Evolutionary conservation across 768 basidiomycete species (phyloP).

Genomic region (Hebeloma cylindrosporum): DNA sequence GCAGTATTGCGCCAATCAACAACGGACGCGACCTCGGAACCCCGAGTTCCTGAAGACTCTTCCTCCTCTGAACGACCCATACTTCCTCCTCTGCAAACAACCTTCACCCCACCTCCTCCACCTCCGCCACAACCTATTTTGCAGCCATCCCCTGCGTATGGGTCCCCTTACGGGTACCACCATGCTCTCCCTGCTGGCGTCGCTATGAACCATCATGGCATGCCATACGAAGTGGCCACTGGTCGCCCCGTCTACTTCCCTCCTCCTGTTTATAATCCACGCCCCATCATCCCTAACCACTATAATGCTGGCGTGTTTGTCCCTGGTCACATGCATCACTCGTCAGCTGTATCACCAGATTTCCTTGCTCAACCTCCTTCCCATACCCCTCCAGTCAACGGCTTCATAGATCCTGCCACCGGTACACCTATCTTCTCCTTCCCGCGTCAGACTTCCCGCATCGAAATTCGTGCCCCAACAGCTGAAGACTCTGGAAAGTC

Average conservation of each 20-base stretch:
- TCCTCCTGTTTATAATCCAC: constrained; percentile 64
- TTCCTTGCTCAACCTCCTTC: constrained; percentile 53
- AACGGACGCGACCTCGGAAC: constrained; percentile 21
- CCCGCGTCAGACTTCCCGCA: constrained; percentile 67
- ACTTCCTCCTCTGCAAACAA: constrained; percentile 43
- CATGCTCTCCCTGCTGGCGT: constrained; percentile 71
- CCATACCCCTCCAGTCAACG: constrained; percentile 60
- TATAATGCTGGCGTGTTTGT: constrained; percentile 50
- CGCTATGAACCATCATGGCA: constrained; percentile 70
- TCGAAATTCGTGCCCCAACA: constrained; percentile 72
- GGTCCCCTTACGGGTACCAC: constrained; percentile 66
- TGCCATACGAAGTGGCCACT: constrained; percentile 81
- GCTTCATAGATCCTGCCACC: constrained; percentile 64
- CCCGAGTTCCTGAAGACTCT: constrained; percentile 21
- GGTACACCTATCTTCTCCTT: constrained; percentile 73
- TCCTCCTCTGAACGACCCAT: constrained; percentile 29
- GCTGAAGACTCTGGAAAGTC: constrained; percentile 31
- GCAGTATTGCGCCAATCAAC: constrained; percentile 44
- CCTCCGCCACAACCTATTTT: constrained; percentile 27
- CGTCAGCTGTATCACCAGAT: constrained; percentile 60
- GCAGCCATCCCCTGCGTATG: constrained; percentile 56
- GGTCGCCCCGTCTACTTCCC: constrained; percentile 77
- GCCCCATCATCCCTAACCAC: constrained; percentile 60
- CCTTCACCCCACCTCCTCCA: constrained; percentile 38
- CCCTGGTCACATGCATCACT: constrained; percentile 63